These are phyloP conservation scores for Parasarocladium wereldwijsianum DNA, from an alignment of 2,329 filamentous ascomycete genomes.

Conservation along the genomic window DNA sequence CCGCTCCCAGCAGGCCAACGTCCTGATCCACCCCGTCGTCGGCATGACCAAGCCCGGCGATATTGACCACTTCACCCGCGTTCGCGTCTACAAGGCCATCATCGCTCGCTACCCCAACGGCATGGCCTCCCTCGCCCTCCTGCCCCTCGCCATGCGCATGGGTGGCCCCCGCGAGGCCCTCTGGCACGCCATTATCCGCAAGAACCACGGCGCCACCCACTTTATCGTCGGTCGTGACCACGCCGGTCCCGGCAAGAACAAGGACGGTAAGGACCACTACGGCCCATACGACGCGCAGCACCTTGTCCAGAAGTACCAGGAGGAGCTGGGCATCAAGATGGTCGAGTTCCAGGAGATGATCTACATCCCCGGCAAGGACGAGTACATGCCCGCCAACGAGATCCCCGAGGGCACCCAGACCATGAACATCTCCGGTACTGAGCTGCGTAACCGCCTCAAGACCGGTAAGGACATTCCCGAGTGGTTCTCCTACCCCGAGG, in stretches of 20 bases:
- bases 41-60: conserved; percentile 98
- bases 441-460: conserved; percentile 81
- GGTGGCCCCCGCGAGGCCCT: conserved; percentile 94
- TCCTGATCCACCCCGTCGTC: conserved; percentile 97
- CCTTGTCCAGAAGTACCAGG: conserved; percentile 88
- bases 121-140: conserved; percentile 91
- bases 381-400: conserved; percentile 89
- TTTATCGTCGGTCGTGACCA: conserved; percentile 99
- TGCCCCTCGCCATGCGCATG: conserved; percentile 98
- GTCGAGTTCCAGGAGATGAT: conserved; percentile 99
- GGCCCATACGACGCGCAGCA: conserved; percentile 95
- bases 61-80: conserved; percentile 98
- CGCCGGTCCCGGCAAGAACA: conserved; percentile 96
- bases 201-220: conserved; percentile 98
- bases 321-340: conserved; percentile 96
- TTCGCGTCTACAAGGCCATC: conserved; percentile 95
- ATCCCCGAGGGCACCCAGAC: conserved; percentile 74
- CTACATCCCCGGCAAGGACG: conserved; percentile 91
- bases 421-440: conserved; percentile 73
- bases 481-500: conserved; percentile 99
- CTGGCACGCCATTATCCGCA: conserved; percentile 99
- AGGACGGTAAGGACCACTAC: conserved; percentile 92
- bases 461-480: conserved; percentile 91
- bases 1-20: conserved; percentile 90
- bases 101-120: conserved; percentile 96